phyloP scores from a whole-genome alignment of 169 alveolate species.

The Plasmodium blacklocki region DNA sequence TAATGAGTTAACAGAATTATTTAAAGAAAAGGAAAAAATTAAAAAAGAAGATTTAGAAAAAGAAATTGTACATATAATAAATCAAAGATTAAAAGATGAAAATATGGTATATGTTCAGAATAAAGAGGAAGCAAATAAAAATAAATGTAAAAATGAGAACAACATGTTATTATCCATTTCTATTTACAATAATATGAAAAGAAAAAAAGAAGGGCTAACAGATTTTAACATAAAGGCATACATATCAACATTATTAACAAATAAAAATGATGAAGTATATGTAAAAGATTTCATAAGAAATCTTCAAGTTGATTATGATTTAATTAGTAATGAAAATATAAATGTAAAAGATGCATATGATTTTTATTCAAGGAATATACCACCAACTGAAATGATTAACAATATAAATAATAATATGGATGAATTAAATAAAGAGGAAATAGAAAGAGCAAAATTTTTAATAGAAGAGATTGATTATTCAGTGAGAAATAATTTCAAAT shows the following conservation, averaged over 20 bases:
- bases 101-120: not conserved
- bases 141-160: not conserved
- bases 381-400: conserved; percentile 32
- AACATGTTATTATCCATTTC: too few species aligned
- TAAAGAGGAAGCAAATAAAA: conserved; percentile 6
- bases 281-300: conserved; percentile 52
- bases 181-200: too few species aligned
- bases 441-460: conserved; percentile 69
- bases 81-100: conserved; percentile 3
- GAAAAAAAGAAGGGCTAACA: conserved; percentile 47
- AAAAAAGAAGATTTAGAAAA: conserved; percentile 50
- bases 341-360: conserved; percentile 70
- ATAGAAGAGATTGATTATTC: conserved; percentile 73
- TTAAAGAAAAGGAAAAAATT: conserved; percentile 60
- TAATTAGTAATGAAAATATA: conserved; percentile 19
- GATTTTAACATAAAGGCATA: conserved; percentile 64
- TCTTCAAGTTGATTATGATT: conserved; percentile 39
- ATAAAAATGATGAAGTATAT: conserved; percentile 37
- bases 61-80: conserved; percentile 14
- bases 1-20: conserved; percentile 29
- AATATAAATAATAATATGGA: not conserved
- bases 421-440: conserved; percentile 45
- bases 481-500: conserved; percentile 48
- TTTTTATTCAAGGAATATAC: conserved; percentile 55
- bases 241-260: conserved; percentile 54